Base-by-base conservation (phyloP, 495 filamentous ascomycete genomes). In the Aspergillus sparsus region DNA sequence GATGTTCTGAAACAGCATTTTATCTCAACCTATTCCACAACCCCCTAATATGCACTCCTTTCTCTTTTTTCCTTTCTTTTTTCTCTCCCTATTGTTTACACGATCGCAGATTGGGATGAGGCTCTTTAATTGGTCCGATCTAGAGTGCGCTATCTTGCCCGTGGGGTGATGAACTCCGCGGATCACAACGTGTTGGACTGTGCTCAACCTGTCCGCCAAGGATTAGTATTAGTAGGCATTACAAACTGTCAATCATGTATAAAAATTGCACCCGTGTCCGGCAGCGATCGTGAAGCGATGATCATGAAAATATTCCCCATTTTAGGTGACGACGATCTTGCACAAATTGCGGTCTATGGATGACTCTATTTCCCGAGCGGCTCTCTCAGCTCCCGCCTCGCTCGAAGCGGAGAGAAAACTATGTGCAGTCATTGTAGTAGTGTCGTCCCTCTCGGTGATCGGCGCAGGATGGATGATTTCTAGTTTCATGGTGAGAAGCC, bases 381-480 rank as follows among this genome's bases (percentile, higher is more conserved):
- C 32, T n/a, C 54, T 49, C 12, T 57, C 54, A 16, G 54, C 54
- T 3, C 54, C 41, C 15, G 49, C 5, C 13, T 57, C 44, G 15
- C 32, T 39, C 45, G 55, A 57, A 15, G 45, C 44, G n/a, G 45
- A 57, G 55, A 45, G n/a, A 12, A 57, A 49, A 33, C 32, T 56
- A 56, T 56, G 54, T 50, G 15, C 37, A 2, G 33, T 35, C 7
- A 45, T 57, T 11, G 15, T 57, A 11, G 33, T 57, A 3, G 55
- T 57, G 31, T 57, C 55, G 32, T 11, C n/a, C 0, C 33, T 57
- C 5, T 57, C 55, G n/a, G 33, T 39, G 33, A 33, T 57, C 33
- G 55, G 55, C 8, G 55, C 27, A 37, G 55, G 7, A 39, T 49
- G 55, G 44, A 57, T 57, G 6, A 49, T 57, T 11, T 49, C 9